Percentiles rank a stretch among this genome's conserved stretches.
phyloP scores from a whole-genome alignment of 805 yeast species.

The Wickerhamiella nectarea region DNA sequence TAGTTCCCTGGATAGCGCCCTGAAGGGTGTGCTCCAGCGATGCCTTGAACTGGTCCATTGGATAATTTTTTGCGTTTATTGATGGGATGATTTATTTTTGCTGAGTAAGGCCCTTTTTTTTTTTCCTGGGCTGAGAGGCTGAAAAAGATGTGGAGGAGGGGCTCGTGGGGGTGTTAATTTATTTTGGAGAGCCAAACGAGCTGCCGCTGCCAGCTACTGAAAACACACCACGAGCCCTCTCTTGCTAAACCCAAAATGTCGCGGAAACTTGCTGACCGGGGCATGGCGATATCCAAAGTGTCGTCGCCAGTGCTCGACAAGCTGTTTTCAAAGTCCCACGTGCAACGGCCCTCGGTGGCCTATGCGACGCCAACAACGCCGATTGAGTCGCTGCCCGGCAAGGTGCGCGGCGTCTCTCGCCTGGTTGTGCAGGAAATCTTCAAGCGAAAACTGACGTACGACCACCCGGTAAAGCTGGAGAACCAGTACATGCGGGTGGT shows the following conservation, averaged over 20 bases:
- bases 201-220: too few species aligned
- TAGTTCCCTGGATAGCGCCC: slow-evolving; percentile 61
- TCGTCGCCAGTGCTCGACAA: neutral
- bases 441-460: neutral
- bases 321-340: neutral
- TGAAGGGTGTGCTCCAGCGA: slow-evolving; percentile 67
- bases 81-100: neutral
- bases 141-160: too few species aligned
- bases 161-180: too few species aligned
- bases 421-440: neutral
- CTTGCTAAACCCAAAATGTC: neutral
- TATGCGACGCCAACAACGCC: slow-evolving; percentile 8
- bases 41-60: slow-evolving; percentile 33
- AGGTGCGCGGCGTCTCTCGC: slow-evolving; percentile 3
- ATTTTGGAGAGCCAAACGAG: too few species aligned
- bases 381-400: neutral
- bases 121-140: too few species aligned
- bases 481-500: neutral
- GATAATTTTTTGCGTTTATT: neutral
- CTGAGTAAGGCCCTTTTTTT: neutral
- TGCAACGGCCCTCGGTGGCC: neutral
- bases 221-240: too few species aligned
- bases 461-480: neutral
- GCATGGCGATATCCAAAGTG: neutral
- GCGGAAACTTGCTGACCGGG: neutral